Percentiles rank a stretch among this genome's conserved stretches.
These are phyloP conservation scores for Kuraishia ogatae DNA, from an alignment of 805 yeast species.

Conservation along the genomic window DNA sequence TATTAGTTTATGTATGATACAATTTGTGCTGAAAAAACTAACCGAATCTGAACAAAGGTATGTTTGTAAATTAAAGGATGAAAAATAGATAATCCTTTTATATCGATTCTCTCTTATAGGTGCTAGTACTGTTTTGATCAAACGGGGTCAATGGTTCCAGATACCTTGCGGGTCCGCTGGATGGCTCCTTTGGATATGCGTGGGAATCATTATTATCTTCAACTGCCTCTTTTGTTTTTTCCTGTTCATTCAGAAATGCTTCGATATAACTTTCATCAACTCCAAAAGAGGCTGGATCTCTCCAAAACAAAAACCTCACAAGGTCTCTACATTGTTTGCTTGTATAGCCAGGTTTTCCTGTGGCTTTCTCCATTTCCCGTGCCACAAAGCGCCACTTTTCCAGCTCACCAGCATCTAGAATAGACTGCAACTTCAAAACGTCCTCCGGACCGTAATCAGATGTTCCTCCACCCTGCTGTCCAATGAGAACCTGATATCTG, in stretches of 20 bases:
- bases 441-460: slow-evolving; percentile 56
- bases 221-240: slow-evolving; percentile 4
- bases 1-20: too few relatives aligned
- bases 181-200: not conserved
- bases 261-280: slow-evolving; percentile 32
- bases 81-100: not conserved
- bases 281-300: slow-evolving; percentile 50
- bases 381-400: slow-evolving; percentile 66
- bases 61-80: not conserved
- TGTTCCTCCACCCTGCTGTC: slow-evolving; percentile 74
- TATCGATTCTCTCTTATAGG: not conserved
- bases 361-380: slow-evolving; percentile 46
- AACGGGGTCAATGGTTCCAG: not conserved
- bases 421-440: slow-evolving; percentile 34
- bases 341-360: slow-evolving; percentile 37
- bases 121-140: not conserved
- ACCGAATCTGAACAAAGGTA: too few relatives aligned
- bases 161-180: not conserved
- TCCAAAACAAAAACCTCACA: slow-evolving; percentile 41
- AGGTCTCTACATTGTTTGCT: slow-evolving; percentile 48
- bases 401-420: slow-evolving; percentile 62
- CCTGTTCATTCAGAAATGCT: not conserved
- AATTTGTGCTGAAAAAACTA: too few relatives aligned
- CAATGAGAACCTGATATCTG: slow-evolving; percentile 71
- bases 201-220: not conserved